phyloP scores from a whole-genome alignment of 352 stramenopile species.

The Phytophthora ramorum region DNA sequence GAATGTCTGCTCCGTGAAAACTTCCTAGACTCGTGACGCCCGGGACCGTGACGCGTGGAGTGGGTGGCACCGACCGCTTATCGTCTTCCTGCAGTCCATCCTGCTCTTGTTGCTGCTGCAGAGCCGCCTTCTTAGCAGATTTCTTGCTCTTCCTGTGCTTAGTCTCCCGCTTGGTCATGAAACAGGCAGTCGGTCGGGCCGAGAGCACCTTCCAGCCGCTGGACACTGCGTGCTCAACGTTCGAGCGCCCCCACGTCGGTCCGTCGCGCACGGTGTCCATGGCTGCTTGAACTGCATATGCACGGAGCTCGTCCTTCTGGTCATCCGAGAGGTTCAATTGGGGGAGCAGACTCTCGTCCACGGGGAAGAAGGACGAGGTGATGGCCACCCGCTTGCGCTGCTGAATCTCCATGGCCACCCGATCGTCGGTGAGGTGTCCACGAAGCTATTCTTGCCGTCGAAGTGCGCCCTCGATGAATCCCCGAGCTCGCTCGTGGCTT shows the following conservation, averaged over 20 bases:
- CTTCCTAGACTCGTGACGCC: conserved; percentile 35
- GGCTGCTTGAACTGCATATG: conserved; percentile 60
- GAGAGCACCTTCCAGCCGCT: conserved; percentile 66
- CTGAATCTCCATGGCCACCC: conserved; percentile 34
- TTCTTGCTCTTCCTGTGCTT: conserved; percentile 38
- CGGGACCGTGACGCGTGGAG: conserved; percentile 25
- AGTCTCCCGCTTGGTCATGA: conserved; percentile 61
- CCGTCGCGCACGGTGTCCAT: conserved; percentile 62
- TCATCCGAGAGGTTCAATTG: conserved; percentile 51
- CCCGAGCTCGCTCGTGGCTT: conserved; percentile 9
- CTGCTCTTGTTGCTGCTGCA: background rate
- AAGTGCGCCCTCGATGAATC: conserved; percentile 9
- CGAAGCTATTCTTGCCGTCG: background rate
- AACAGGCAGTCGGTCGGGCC: conserved; percentile 50
- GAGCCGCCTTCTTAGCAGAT: conserved; percentile 11
- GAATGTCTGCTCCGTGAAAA: conserved; percentile 24
- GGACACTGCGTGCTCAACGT: conserved; percentile 50
- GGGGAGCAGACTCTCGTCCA: conserved; percentile 58
- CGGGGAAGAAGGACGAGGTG: conserved; percentile 59
- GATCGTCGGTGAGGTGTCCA: background rate
- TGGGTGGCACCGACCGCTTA: conserved; percentile 25
- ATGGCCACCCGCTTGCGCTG: conserved; percentile 44
- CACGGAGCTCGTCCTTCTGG: conserved; percentile 72
- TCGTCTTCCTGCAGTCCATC: conserved; percentile 22
- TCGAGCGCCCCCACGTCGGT: conserved; percentile 68